Conservation (phyloP, 306 rosid genomes). For the Begonia masoniana region DNA sequence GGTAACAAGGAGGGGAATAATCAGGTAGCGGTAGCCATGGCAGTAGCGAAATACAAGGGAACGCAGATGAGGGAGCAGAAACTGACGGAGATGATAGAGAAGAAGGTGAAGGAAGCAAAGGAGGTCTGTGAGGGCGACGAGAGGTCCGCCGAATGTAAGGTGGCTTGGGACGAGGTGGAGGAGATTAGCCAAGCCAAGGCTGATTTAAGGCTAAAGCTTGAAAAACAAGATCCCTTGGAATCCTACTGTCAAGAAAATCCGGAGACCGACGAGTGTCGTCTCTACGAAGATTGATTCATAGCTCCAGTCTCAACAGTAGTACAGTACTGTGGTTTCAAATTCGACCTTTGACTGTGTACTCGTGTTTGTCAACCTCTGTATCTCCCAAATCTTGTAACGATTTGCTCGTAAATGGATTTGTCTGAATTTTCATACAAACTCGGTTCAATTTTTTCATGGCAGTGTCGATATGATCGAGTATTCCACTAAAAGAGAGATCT, state of each 20-base stretch:
- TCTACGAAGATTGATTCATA: conserved; percentile 11
- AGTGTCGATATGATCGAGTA: too few species aligned
- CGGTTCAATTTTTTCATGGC: too few species aligned
- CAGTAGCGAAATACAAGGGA: conserved; percentile 23
- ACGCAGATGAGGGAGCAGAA: conserved; percentile 27
- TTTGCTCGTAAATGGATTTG: too few species aligned
- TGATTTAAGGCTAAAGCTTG: conserved; percentile 21
- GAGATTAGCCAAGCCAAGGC: conserved; percentile 42
- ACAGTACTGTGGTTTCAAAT: too few species aligned
- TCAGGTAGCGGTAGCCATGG: conserved; percentile 8
- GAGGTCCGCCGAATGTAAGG: conserved; percentile 27
- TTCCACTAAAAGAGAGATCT: too few species aligned
- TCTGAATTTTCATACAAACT: too few species aligned
- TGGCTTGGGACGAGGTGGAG: conserved; percentile 42
- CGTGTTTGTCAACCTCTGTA: too few species aligned
- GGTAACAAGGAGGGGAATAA: background rate
- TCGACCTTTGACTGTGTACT: too few species aligned
- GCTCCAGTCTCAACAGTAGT: too few species aligned
- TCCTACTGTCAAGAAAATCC: conserved; percentile 23
- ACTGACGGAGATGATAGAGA: conserved; percentile 32
- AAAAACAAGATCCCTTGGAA: conserved; percentile 29
- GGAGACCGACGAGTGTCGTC: conserved; percentile 29
- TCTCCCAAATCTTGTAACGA: too few species aligned
- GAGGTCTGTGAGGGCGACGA: conserved; percentile 23
- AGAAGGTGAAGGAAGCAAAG: conserved; percentile 30